A percentile compares a stretch with the other conserved stretches of the same genome.
Evolutionary conservation across 2,329 filamentous ascomycete species (phyloP).

Genomic region (Coleophoma cylindrospora): DNA sequence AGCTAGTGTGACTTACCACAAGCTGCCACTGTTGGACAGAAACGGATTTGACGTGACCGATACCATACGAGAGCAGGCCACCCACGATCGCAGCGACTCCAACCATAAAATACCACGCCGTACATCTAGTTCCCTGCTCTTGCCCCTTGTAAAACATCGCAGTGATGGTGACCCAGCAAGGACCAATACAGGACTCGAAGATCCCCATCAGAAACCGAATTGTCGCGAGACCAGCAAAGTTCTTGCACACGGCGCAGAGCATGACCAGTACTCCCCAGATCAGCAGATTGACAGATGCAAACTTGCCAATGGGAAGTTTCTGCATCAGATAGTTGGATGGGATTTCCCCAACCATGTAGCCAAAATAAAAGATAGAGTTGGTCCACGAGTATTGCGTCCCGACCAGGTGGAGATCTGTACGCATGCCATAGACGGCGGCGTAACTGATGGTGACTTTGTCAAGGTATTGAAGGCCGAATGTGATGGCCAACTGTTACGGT

Average conservation of each 20-base stretch:
- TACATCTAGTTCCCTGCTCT: constrained; percentile 39
- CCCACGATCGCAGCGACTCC: neutral
- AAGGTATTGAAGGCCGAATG: constrained; percentile 13
- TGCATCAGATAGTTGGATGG: constrained; percentile 49
- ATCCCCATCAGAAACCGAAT: constrained; percentile 62
- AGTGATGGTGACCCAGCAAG: constrained; percentile 58
- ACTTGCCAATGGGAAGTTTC: constrained; percentile 44
- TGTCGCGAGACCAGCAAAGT: constrained; percentile 53
- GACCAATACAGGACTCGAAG: constrained; percentile 62
- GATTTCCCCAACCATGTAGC: constrained; percentile 30
- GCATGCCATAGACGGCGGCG: constrained; percentile 51
- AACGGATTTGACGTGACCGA: constrained; percentile 13
- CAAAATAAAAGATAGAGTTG: constrained; percentile 28
- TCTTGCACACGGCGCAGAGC: constrained; percentile 54
- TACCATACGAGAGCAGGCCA: neutral
- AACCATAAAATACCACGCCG: neutral
- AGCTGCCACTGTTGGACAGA: constrained; percentile 29
- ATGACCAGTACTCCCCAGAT: constrained; percentile 40
- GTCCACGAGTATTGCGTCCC: constrained; percentile 47
- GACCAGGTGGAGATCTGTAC: constrained; percentile 44
- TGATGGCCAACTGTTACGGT: neutral
- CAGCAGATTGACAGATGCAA: constrained; percentile 47
- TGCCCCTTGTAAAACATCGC: constrained; percentile 55
- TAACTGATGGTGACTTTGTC: constrained; percentile 42
- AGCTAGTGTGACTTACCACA: constrained; percentile 24